phyloP scores from a whole-genome alignment of 495 filamentous ascomycete species.

The Neurospora tetrasperma region DNA sequence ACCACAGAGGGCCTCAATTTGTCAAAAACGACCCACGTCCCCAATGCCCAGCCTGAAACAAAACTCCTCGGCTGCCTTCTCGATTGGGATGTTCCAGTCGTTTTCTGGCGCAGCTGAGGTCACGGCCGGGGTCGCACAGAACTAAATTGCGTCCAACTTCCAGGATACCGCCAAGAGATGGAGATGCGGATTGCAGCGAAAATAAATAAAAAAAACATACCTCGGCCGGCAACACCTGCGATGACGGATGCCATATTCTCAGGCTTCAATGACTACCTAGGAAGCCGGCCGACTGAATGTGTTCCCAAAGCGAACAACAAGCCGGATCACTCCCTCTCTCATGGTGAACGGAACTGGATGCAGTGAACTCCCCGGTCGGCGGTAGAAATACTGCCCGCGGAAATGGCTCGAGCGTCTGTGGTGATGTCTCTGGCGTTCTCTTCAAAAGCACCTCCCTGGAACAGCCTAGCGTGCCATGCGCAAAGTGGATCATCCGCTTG shows the following conservation, averaged over 20 bases:
- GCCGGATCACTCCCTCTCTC: background rate
- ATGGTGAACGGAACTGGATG: background rate
- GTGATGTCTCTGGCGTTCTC: background rate
- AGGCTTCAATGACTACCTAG: background rate
- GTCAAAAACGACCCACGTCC: background rate
- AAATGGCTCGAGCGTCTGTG: background rate
- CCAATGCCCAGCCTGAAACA: background rate
- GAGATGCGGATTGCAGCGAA: background rate
- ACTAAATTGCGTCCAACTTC: background rate
- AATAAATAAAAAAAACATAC: background rate
- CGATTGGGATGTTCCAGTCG: constrained; percentile 1
- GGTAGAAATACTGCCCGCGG: background rate
- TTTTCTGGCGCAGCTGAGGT: too few species aligned
- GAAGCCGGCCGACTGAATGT: background rate
- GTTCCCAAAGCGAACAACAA: background rate
- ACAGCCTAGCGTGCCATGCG: constrained; percentile 24
- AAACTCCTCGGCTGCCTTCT: constrained; percentile 3
- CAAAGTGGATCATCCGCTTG: constrained; percentile 8
- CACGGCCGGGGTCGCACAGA: background rate
- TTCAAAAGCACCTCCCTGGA: constrained; percentile 29
- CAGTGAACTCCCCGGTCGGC: background rate
- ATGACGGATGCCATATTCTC: background rate
- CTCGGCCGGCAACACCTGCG: background rate
- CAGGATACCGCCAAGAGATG: background rate
- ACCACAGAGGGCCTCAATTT: background rate